Conservation (phyloP, 2,329 filamentous ascomycete species). For the Raffaelea deltoideospora region DNA sequence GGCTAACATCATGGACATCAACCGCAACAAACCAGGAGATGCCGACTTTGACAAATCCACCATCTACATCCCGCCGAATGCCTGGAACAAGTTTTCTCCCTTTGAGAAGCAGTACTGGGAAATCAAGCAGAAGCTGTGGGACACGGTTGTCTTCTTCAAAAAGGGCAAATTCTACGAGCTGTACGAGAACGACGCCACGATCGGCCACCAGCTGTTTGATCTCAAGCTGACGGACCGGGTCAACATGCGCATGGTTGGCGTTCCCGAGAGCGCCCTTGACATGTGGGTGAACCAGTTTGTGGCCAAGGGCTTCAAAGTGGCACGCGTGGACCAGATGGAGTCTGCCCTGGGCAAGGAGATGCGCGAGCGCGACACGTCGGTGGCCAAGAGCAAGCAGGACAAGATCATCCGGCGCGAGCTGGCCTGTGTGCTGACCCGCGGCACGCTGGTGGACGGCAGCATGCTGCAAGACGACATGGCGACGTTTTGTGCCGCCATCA, state of each 20-base stretch:
- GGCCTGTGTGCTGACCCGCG: slow-evolving; percentile 77
- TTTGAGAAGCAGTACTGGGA: slow-evolving; percentile 99
- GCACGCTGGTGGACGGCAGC: slow-evolving; percentile 83
- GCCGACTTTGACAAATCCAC: slow-evolving; percentile 85
- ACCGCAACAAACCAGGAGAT: slow-evolving; percentile 61
- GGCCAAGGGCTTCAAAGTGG: slow-evolving; percentile 94
- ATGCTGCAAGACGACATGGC: slow-evolving; percentile 99
- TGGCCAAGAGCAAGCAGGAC: slow-evolving; percentile 56
- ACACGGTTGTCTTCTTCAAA: slow-evolving; percentile 98
- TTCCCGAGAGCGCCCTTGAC: slow-evolving; percentile 88
- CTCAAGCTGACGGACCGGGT: slow-evolving; percentile 94
- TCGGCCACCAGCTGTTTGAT: slow-evolving; percentile 93
- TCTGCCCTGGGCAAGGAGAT: slow-evolving; percentile 94
- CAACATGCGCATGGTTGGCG: slow-evolving; percentile 99
- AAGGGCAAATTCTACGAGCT: slow-evolving; percentile 99
- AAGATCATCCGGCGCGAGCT: slow-evolving; percentile 89
- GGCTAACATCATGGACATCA: slow-evolving; percentile 69
- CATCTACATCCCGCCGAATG: slow-evolving; percentile 71
- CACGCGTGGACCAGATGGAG: slow-evolving; percentile 91
- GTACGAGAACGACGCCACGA: slow-evolving; percentile 93
- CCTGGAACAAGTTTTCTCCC: slow-evolving; percentile 71
- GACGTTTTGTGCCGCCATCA: slow-evolving; percentile 90
- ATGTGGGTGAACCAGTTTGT: slow-evolving; percentile 98
- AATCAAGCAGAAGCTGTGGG: slow-evolving; percentile 96
- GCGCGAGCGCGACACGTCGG: slow-evolving; percentile 67